These are phyloP conservation scores for Aeminium ludgeri DNA, from an alignment of 495 filamentous ascomycete species.

Conservation along the genomic window DNA sequence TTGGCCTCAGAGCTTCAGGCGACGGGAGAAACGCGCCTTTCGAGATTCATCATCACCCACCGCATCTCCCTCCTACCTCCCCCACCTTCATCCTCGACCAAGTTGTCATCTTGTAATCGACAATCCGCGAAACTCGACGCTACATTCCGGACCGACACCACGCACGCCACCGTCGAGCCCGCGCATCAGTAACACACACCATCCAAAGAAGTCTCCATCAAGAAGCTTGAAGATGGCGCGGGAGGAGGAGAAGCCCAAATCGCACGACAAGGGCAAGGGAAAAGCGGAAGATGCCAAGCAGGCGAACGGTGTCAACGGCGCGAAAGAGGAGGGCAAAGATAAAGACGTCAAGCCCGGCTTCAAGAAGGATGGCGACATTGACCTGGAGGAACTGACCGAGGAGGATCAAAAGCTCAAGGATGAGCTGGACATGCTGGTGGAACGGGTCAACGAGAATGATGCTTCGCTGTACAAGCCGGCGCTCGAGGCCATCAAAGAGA, in stretches of 20 bases:
- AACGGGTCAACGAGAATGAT: conserved; percentile 81
- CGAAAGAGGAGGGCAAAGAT: conserved; percentile 3
- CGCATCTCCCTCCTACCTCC: no score
- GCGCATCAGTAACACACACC: no score
- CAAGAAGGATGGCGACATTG: conserved; percentile 50
- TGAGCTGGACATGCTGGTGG: conserved; percentile 96
- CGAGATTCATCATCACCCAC: no score
- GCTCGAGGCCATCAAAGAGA: conserved; percentile 86
- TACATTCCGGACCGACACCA: no score
- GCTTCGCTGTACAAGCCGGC: conserved; percentile 76
- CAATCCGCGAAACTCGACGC: no score
- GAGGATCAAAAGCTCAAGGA: conserved; percentile 96
- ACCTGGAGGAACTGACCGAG: conserved; percentile 63
- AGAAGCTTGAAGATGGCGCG: conserved; percentile 55
- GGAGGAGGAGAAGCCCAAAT: conserved; percentile 63
- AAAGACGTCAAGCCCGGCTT: conserved; percentile 39
- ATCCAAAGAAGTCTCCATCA: neutral
- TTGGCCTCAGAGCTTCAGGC: no score
- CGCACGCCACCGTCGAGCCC: no score
- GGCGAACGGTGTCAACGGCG: conserved; percentile 11
- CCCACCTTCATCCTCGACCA: no score
- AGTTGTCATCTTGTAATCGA: no score
- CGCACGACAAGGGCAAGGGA: conserved; percentile 87
- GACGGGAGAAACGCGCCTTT: no score
- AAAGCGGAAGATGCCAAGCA: conserved; percentile 35